Percentiles rank a stretch among this genome's conserved stretches.
Conservation (phyloP, 164 flowering plant genomes). For the Akebia trifoliata region DNA sequence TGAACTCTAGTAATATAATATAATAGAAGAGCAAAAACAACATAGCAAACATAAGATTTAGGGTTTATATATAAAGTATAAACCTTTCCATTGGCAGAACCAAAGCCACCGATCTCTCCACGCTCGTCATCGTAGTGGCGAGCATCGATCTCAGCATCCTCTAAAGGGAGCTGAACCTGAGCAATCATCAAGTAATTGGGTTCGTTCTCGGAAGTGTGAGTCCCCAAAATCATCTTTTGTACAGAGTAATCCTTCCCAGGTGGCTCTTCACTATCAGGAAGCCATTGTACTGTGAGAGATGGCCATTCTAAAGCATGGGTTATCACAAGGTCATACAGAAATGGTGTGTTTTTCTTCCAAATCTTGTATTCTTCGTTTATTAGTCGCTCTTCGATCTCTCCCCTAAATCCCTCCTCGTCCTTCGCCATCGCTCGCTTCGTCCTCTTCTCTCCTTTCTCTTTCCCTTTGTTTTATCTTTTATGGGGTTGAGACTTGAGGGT, state of each 20-base stretch:
- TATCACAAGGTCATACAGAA: constrained; percentile 85
- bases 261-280: constrained; percentile 83
- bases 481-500: too few species aligned
- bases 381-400: constrained; percentile 84
- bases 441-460: neutral
- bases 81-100: constrained; percentile 86
- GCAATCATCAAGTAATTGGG: constrained; percentile 95
- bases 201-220: constrained; percentile 92
- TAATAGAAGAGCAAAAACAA: neutral
- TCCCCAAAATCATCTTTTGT: constrained; percentile 89
- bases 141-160: constrained; percentile 85
- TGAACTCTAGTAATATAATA: neutral
- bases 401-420: constrained; percentile 80
- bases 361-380: constrained; percentile 98
- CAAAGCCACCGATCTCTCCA: constrained; percentile 80
- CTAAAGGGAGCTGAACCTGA: constrained; percentile 89
- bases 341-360: constrained; percentile 98
- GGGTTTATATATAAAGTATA: neutral
- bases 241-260: constrained; percentile 90
- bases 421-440: constrained; percentile 50
- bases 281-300: constrained; percentile 94
- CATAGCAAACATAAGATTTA: neutral
- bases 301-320: constrained; percentile 99
- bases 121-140: constrained; percentile 80
- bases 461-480: too few species aligned